Evolutionary conservation across 768 basidiomycete species (phyloP).

Genomic region (Vararia minispora): DNA sequence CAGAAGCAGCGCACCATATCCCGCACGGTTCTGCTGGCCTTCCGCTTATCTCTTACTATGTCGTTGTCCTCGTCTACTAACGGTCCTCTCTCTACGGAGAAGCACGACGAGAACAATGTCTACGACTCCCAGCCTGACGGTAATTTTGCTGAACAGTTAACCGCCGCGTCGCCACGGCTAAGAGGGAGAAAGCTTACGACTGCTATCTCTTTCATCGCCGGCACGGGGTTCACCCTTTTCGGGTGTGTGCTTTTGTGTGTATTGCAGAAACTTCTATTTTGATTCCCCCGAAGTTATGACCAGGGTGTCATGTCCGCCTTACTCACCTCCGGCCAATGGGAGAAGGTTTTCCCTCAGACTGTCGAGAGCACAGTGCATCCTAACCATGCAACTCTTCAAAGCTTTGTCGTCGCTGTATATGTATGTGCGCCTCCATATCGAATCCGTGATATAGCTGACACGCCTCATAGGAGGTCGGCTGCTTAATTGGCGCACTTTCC

Average conservation of each 20-base stretch:
- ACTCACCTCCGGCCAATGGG: slow-evolving; percentile 48
- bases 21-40: too few species aligned
- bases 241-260: slow-evolving; percentile 26
- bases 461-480: slow-evolving; percentile 45
- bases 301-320: slow-evolving; percentile 65
- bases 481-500: slow-evolving; percentile 49
- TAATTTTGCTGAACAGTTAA: too few species aligned
- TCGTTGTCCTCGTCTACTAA: too few species aligned
- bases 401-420: slow-evolving; percentile 49
- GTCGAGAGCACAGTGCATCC: slow-evolving; percentile 27
- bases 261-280: neutral
- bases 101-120: too few species aligned
- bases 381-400: slow-evolving; percentile 45
- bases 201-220: slow-evolving; percentile 44
- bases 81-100: too few species aligned
- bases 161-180: slow-evolving; percentile 21
- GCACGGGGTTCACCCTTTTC: slow-evolving; percentile 51
- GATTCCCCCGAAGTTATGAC: slow-evolving; percentile 36
- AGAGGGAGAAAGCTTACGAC: slow-evolving; percentile 35
- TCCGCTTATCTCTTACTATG: too few species aligned
- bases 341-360: slow-evolving; percentile 45
- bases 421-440: slow-evolving; percentile 19
- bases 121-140: too few species aligned
- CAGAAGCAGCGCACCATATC: too few species aligned
- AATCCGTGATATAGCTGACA: slow-evolving; percentile 2